Conservation (phyloP, 1,284 basidiomycete species). For the Heliocybe sulcata region DNA sequence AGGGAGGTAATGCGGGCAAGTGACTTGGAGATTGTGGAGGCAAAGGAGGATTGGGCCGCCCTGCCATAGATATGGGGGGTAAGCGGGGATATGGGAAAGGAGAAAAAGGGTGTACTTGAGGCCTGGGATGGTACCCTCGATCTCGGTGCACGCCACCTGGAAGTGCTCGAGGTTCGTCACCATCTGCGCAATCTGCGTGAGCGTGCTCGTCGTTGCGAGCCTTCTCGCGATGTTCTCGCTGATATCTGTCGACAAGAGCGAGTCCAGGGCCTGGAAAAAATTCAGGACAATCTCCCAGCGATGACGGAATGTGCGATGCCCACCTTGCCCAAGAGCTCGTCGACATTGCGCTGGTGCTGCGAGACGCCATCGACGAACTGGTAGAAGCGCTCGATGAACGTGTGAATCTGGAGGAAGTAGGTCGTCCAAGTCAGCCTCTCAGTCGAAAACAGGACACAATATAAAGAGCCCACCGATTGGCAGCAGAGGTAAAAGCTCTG, state of each 20-base stretch:
- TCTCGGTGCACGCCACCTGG: constrained; percentile 76
- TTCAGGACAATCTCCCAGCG: no score
- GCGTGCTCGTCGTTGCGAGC: constrained; percentile 66
- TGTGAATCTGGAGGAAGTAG: constrained; percentile 79
- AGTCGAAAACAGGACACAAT: constrained; percentile 3
- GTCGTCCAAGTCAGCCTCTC: neutral
- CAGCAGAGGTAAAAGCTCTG: constrained; percentile 94
- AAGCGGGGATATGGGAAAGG: neutral
- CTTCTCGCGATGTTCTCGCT: constrained; percentile 71
- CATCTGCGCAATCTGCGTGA: constrained; percentile 94
- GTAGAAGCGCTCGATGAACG: constrained; percentile 95
- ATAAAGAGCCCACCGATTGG: constrained; percentile 64
- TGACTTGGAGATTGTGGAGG: constrained; percentile 62
- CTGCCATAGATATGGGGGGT: constrained; percentile 57
- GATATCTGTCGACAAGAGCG: constrained; percentile 78
- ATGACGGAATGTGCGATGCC: constrained; percentile 2
- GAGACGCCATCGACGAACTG: constrained; percentile 93
- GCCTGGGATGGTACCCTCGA: constrained; percentile 83
- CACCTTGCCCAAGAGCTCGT: constrained; percentile 87
- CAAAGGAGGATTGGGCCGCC: constrained; percentile 79
- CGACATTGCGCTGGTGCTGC: constrained; percentile 88
- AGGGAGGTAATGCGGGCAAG: constrained; percentile 76
- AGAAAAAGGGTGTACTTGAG: constrained; percentile 44
- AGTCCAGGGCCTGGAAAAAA: constrained; percentile 91
- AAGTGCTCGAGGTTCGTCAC: constrained; percentile 94